These are phyloP conservation scores for Colletotrichum sp. DNA, from an alignment of 2,329 filamentous ascomycete genomes.

Conservation along the genomic window DNA sequence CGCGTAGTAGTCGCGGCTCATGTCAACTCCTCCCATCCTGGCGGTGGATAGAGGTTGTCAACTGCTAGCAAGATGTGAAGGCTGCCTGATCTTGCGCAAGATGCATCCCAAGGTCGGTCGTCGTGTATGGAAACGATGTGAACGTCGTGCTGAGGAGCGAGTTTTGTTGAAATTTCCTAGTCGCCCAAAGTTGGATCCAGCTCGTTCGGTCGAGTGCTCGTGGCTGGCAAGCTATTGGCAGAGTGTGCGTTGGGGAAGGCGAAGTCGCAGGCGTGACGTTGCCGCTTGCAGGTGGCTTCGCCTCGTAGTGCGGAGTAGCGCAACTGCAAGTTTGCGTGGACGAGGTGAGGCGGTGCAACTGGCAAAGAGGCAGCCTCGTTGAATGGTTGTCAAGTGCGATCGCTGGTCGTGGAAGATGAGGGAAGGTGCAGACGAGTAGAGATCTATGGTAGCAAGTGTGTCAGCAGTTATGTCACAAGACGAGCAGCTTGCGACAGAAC, in stretches of 20 bases:
- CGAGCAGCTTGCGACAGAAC: not conserved
- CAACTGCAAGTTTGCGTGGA: not conserved
- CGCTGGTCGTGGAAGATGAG: not conserved
- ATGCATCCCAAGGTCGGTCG: not conserved
- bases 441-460: not conserved
- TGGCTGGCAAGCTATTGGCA: not conserved
- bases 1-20: slow-evolving; percentile 80
- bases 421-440: not conserved
- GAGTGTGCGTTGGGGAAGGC: not conserved
- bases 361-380: not conserved
- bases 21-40: slow-evolving; percentile 72
- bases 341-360: not conserved
- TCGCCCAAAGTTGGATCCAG: not conserved
- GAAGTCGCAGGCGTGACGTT: not conserved
- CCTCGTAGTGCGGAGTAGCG: not conserved
- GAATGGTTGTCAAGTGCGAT: not conserved
- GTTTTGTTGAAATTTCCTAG: not conserved
- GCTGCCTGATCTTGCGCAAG: not conserved
- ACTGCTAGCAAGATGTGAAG: not conserved
- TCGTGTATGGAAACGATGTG: not conserved
- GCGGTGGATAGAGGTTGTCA: slow-evolving; percentile 5
- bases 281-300: not conserved
- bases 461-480: slow-evolving; percentile 8
- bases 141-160: not conserved
- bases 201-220: not conserved